Evolutionary conservation across 305 asterid genomes (phyloP).

Genomic region (Petunia hybrid): DNA sequence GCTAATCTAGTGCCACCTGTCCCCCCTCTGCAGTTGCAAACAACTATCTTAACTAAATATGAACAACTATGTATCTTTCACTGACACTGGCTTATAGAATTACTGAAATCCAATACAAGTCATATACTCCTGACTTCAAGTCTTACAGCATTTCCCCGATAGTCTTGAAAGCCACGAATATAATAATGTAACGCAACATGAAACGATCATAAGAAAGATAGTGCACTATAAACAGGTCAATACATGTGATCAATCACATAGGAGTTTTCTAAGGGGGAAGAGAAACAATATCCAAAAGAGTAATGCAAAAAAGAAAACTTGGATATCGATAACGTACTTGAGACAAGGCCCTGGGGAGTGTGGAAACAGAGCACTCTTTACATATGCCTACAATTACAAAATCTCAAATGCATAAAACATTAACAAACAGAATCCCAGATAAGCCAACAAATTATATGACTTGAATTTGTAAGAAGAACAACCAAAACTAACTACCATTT

Average conservation of each 20-base stretch:
- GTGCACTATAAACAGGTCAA: slow-evolving; percentile 3
- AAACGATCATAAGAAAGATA: not conserved
- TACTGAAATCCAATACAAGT: slow-evolving; percentile 24
- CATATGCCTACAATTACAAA: slow-evolving; percentile 63
- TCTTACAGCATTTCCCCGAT: not conserved
- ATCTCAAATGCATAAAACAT: slow-evolving; percentile 8
- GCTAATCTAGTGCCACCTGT: too few relatives aligned
- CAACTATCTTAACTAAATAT: too few relatives aligned
- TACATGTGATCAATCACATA: slow-evolving; percentile 24
- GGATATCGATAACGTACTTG: slow-evolving; percentile 52
- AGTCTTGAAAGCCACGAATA: not conserved
- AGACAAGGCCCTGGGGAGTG: slow-evolving; percentile 89
- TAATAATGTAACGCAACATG: not conserved
- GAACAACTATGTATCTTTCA: slow-evolving; percentile 19
- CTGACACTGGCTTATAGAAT: not conserved
- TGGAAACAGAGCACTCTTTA: slow-evolving; percentile 73
- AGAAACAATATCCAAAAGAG: slow-evolving; percentile 17
- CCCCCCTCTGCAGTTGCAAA: too few relatives aligned
- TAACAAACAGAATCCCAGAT: not conserved
- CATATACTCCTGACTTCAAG: slow-evolving; percentile 6
- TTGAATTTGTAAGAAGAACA: slow-evolving; percentile 9
- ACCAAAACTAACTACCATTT: not conserved
- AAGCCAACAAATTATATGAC: not conserved
- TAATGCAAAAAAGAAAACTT: slow-evolving; percentile 1
- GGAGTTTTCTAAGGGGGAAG: slow-evolving; percentile 4